Evolutionary conservation across 257 asterid species (phyloP).

Genomic region (Salvia rosmarinus): DNA sequence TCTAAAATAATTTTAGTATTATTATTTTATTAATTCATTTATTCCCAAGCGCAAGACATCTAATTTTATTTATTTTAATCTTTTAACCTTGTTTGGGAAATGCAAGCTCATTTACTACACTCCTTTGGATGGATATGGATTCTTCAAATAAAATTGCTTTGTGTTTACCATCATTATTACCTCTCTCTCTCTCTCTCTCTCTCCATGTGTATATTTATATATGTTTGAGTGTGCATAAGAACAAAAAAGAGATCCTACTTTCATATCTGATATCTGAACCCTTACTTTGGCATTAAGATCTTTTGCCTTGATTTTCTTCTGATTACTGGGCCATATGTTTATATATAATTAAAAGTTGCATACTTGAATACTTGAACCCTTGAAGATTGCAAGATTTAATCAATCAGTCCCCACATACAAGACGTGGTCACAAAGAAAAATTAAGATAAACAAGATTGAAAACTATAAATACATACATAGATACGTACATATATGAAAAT

Average conservation of each 20-base stretch:
- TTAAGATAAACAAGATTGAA: constrained; percentile 30
- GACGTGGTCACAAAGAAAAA: constrained; percentile 44
- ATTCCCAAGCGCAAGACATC: constrained; percentile 11
- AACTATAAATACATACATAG: not conserved
- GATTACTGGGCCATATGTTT: constrained; percentile 38
- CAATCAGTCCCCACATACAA: constrained; percentile 36
- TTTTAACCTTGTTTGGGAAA: constrained; percentile 15
- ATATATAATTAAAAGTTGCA: not conserved
- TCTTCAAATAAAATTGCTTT: not conserved
- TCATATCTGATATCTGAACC: not conserved
- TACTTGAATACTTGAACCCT: constrained; percentile 15
- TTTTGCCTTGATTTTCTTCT: constrained; percentile 40
- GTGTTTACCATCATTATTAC: not conserved
- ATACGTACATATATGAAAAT: not conserved
- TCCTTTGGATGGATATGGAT: constrained; percentile 3
- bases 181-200: not conserved
- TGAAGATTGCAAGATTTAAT: constrained; percentile 32
- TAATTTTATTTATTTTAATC: not conserved
- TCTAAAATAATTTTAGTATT: not conserved
- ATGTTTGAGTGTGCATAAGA: not conserved
- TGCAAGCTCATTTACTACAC: constrained; percentile 27
- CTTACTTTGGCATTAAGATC: constrained; percentile 35
- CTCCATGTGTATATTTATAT: not conserved
- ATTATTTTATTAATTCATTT: not conserved
- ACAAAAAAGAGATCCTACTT: constrained; percentile 30